Base-by-base conservation (phyloP, 164 flowering plant genomes). In the Vitis labrusca region DNA sequence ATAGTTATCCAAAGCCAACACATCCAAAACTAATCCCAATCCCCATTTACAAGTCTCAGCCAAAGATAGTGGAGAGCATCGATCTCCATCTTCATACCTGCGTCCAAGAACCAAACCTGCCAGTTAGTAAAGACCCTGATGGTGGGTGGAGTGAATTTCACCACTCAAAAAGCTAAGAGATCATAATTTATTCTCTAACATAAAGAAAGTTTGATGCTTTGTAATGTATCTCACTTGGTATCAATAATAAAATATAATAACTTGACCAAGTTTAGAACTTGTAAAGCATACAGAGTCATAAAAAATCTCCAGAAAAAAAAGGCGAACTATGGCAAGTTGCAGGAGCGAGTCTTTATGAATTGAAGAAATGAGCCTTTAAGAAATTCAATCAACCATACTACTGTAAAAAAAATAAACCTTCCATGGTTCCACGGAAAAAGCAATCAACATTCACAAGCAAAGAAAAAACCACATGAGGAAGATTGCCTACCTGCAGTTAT, bases 401-500 rank as follows among this genome's bases (percentile, higher is more conserved):
- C 3, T 30, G 15, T 37, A 37, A 59, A 59, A 9, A 27, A 27
- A 11, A 37, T 1, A 59, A 15, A 59, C 15, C 30, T 59, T 30
- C 14, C 29, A 59, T 59, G 61, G 27, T 23, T 59, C 13, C 37
- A 2, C 27, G 9, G 37, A 23, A 27, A 10, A 12, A 5, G 3
- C 10, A 23, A 10, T 27, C 30, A 27, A 59, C 10, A 6, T 59
- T 59, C 44, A 59, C 37, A 23, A 37, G 9, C 9, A 37, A 60
- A 51, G 15, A 53, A 3, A 10, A 50, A 60, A 17, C 8, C 14
- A 59, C 1, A 17, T 14, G 14, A 19, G 14, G 3, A 52, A 64
- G 50, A 13, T 11, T 71, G 44, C 44, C 44, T 78, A 83, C 88
- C 82, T 78, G 80, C 68, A 74, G 16, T 65, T 47, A 52, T 70